phyloP scores from a whole-genome alignment of 192 early-diverging fungal genomes.

The Coemansia sp. region DNA sequence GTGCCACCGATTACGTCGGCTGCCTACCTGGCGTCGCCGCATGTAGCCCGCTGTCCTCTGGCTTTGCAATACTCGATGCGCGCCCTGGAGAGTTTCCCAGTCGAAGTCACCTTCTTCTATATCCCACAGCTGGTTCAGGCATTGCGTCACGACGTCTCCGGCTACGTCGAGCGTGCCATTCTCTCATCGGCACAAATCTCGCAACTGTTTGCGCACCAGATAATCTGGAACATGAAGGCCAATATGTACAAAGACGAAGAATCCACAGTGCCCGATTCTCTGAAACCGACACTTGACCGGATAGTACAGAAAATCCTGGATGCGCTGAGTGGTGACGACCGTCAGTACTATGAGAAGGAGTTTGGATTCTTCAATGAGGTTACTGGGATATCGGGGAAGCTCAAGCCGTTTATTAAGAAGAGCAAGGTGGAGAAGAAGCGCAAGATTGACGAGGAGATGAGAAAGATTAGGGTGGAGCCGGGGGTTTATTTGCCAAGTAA shows the following conservation, averaged over 20 bases:
- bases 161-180: conserved; percentile 95
- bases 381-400: conserved; percentile 95
- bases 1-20: conserved; percentile 90
- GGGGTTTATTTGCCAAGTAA: conserved; percentile 98
- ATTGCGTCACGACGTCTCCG: conserved; percentile 80
- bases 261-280: conserved; percentile 64
- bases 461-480: conserved; percentile 89
- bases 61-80: conserved; percentile 94
- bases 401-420: conserved; percentile 91
- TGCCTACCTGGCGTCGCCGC: conserved; percentile 71
- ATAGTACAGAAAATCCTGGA: conserved; percentile 81
- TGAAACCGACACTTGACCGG: conserved; percentile 87
- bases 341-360: conserved; percentile 92
- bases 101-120: conserved; percentile 97
- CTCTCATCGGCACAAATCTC: conserved; percentile 90
- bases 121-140: conserved; percentile 98
- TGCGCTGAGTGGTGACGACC: conserved; percentile 82
- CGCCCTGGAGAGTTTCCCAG: conserved; percentile 83
- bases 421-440: conserved; percentile 96
- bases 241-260: conserved; percentile 87
- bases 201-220: conserved; percentile 99
- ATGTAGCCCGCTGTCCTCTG: conserved; percentile 74
- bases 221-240: conserved; percentile 99
- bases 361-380: conserved; percentile 94
- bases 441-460: conserved; percentile 98